phyloP scores from a whole-genome alignment of 2,329 filamentous ascomycete genomes.

The Cryphonectria parasitica region DNA sequence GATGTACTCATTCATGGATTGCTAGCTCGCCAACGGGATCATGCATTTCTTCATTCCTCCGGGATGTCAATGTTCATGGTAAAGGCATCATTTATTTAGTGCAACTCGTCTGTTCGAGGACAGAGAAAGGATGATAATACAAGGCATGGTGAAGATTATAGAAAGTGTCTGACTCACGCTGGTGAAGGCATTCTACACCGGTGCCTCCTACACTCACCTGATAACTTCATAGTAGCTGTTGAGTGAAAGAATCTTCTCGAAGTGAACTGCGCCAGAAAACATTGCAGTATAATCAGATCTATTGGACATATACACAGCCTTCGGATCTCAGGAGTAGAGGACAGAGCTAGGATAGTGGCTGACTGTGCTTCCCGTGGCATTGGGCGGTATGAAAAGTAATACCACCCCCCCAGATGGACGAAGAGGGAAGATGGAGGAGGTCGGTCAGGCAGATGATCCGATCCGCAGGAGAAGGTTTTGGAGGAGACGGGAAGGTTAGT shows the following conservation, averaged over 20 bases:
- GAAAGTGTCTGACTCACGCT: too few relatives aligned
- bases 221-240: not conserved
- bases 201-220: not conserved
- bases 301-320: not conserved
- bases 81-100: not conserved
- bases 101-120: not conserved
- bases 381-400: not conserved
- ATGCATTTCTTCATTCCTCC: too few relatives aligned
- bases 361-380: too few relatives aligned
- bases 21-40: too few relatives aligned
- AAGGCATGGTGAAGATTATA: not conserved
- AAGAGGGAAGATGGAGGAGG: not conserved
- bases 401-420: not conserved
- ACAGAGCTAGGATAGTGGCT: not conserved
- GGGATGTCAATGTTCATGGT: not conserved
- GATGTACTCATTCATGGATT: too few relatives aligned
- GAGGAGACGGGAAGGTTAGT: not conserved
- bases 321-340: not conserved
- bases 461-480: not conserved
- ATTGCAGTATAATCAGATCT: not conserved
- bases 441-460: conserved; percentile 16
- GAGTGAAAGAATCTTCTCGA: too few relatives aligned
- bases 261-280: not conserved
- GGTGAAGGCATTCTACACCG: too few relatives aligned
- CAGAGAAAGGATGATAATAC: too few relatives aligned